Evolutionary conservation across 176 grass and related monocot species (phyloP), one percentile per base, ranked within the genome.

Genomic region (Triticum timopheevii): DNA sequence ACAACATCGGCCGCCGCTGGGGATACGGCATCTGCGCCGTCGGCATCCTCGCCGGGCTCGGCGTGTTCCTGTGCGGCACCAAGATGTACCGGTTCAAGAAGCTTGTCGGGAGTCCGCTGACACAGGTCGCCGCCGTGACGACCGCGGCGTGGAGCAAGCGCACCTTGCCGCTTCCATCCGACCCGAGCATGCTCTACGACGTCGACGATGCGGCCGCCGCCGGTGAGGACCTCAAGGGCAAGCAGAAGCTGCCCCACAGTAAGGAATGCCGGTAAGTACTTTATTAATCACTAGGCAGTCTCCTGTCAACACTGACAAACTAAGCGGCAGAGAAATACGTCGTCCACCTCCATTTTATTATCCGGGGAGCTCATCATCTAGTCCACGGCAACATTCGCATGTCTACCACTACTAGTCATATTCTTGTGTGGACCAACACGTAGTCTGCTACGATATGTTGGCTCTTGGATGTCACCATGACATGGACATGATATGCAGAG

Each of bases 101-200:
- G 86, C 89, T 98, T 27, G 96, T 92, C 1, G 96, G 96, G 19
- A 98, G 93, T 73, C 96, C 96, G 24, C 91, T 98, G 11, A 98
- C 93, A 1, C 96, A 95, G 88, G 91, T 95, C 3, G 88, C 93
- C 28, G 86, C 90, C 27, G 96, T 98, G 0, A 73, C 85, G 3
- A 79, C 65, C 67, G 90, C 93, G 3, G 96, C 96, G 0, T 98
- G 96, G 93, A 84, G 8, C 56, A 98, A 98, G 77, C 89, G 90
- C 52, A 0, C 78, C 13, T 73, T 91, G 44, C 87, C 94, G 10
- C 71, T 95, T 65, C 96, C 96, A 5, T 92, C 90, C 1, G 93
- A 95, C 84, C 78, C 84, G 1, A 80, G 79, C 16, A 54, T 88
- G 86, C 91, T 98, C 49, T 91, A 94, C 80, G 87, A 93, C 79